These are phyloP conservation scores for Hydrangea macrophylla DNA, from an alignment of 148 eudicot genomes.

Conservation along the genomic window DNA sequence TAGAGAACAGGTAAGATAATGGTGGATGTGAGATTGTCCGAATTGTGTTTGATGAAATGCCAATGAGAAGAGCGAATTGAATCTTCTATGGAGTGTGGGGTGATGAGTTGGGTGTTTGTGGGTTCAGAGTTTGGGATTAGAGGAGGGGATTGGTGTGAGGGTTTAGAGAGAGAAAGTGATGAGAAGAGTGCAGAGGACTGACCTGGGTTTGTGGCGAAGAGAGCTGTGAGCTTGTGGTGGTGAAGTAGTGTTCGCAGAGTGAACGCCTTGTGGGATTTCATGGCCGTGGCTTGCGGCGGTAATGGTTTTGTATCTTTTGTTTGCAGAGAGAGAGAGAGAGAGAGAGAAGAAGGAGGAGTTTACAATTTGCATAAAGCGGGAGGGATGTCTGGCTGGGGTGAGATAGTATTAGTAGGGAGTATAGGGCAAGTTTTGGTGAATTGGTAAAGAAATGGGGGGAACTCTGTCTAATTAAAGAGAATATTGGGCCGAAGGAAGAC, in stretches of 20 bases:
- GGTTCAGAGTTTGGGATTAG: not conserved
- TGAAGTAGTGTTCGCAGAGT: conserved; percentile 3
- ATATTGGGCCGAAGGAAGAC: too few relatives aligned
- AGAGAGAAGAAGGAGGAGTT: too few relatives aligned
- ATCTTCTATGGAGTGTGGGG: conserved; percentile 16
- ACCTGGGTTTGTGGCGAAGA: not conserved
- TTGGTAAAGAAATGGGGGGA: too few relatives aligned
- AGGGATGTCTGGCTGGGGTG: too few relatives aligned
- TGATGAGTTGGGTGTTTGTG: conserved; percentile 9
- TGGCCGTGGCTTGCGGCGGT: not conserved
- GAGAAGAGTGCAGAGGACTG: conserved; percentile 15
- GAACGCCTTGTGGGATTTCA: conserved; percentile 25
- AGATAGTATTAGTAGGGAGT: too few relatives aligned
- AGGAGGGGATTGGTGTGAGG: conserved; percentile 5
- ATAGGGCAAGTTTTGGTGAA: too few relatives aligned
- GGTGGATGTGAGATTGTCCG: conserved; percentile 32
- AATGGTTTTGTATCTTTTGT: too few relatives aligned
- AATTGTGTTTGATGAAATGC: conserved; percentile 64
- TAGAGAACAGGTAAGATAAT: conserved; percentile 34
- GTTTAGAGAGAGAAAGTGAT: conserved; percentile 9
- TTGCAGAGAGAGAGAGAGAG: too few relatives aligned
- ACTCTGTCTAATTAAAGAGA: too few relatives aligned
- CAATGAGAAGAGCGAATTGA: conserved; percentile 45
- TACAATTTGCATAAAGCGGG: too few relatives aligned
- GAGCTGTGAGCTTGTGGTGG: conserved; percentile 9